Evolutionary conservation across 2,329 filamentous ascomycete genomes (phyloP).

Genomic region (Diaporthe longicolla): DNA sequence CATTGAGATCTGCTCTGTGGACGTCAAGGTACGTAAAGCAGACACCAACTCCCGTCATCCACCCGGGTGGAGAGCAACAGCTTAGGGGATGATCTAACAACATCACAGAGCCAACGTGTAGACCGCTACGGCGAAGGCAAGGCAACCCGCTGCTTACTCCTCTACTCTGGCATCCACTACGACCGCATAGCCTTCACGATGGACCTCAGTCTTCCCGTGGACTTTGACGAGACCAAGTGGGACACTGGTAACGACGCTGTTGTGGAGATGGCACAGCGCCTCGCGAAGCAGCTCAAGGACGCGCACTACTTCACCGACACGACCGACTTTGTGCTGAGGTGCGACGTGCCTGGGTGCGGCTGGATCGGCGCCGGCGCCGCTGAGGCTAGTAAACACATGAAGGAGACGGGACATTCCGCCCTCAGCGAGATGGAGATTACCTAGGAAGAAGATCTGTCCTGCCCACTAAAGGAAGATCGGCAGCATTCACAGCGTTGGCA

Average conservation of each 20-base stretch:
- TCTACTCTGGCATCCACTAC: slow-evolving; percentile 95
- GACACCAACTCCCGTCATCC: too few relatives aligned
- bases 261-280: slow-evolving; percentile 75
- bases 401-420: slow-evolving; percentile 70
- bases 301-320: slow-evolving; percentile 93
- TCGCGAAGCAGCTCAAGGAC: slow-evolving; percentile 76
- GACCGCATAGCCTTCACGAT: slow-evolving; percentile 85
- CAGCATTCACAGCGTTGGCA: neutral
- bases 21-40: slow-evolving; percentile 74
- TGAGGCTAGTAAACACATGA: slow-evolving; percentile 74
- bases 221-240: slow-evolving; percentile 79
- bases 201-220: slow-evolving; percentile 72
- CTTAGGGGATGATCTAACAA: neutral
- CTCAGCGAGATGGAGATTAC: slow-evolving; percentile 54
- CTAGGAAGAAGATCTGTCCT: neutral
- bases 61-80: too few relatives aligned
- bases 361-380: slow-evolving; percentile 77
- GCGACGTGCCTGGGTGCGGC: slow-evolving; percentile 75
- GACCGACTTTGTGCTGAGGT: slow-evolving; percentile 81
- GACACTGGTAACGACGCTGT: slow-evolving; percentile 72
- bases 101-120: slow-evolving; percentile 56
- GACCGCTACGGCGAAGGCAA: slow-evolving; percentile 85
- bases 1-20: slow-evolving; percentile 87
- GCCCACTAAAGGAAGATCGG: too few relatives aligned
- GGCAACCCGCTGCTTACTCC: slow-evolving; percentile 79